Base-by-base conservation (phyloP, 2,329 filamentous ascomycete genomes). In the Sordariomycetes sp. region DNA sequence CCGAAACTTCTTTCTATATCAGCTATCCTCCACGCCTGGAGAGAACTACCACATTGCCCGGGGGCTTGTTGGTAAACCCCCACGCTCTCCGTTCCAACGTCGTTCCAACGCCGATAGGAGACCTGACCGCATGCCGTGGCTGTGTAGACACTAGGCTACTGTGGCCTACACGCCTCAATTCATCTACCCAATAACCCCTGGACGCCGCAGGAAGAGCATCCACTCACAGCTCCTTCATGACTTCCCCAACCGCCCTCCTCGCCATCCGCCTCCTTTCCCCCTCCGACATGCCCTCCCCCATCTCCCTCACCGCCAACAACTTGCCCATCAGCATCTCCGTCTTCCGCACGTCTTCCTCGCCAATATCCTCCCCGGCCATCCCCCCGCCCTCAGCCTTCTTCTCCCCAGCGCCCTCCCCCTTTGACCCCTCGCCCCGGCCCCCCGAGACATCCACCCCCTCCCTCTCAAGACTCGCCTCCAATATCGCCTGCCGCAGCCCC, bases 311-410 rank as follows among this genome's bases (percentile, higher is more conserved):
- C 1, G 81, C 81, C 67, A 82, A 80, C 60, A 87, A 70, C 67
- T 80, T 84, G 54, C 74, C 69, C 80, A 87, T 85, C 77, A 86
- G 80, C 55, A 71, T 69, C 63, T 85, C 81, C 34, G 87, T 65
- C 65, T 81, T 79, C 63, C 77, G 74, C 17, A 86, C 74, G 36
- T 82, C 78, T 4, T 78, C 72, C 0, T 76, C 74, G 17, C 68
- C 70, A 2, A 75, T 57, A 3, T 74, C 69, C 20, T 72, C 71
- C 7, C 70, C 71, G 20, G 58, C 62, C 42, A 2, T n/a, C 35
- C 24, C 10, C 20, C 32, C 36, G 60, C 20, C 50, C 59, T 36
- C 39, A n/a, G n/a, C n/a, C 15, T 51, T 36, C n/a, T 58, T 55
- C 22, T 56, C 56, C 3, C 52, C 52, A 1, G 34, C n/a, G 10